Conservation (phyloP, 345 rosid genomes). For the Moricandia moricandioides region DNA sequence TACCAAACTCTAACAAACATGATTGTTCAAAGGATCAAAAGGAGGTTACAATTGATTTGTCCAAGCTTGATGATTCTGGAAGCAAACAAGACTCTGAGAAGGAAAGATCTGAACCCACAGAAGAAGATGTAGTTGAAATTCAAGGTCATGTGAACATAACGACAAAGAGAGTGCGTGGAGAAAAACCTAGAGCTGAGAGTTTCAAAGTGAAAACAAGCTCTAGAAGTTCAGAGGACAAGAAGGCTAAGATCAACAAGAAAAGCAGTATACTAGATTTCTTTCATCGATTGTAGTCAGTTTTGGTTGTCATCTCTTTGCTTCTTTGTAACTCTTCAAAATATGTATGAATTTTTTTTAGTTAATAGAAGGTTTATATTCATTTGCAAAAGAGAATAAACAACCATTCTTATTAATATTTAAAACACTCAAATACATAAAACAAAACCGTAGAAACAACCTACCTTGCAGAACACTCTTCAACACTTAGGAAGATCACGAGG, state of each 20-base stretch:
- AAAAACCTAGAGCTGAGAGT: constrained; percentile 31
- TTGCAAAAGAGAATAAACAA: background rate
- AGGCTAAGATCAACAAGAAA: constrained; percentile 25
- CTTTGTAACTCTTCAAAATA: background rate
- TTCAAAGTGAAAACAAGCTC: constrained; percentile 38
- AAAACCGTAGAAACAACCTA: background rate
- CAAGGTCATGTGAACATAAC: constrained; percentile 58
- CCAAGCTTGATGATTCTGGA: background rate
- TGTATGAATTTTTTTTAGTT: background rate
- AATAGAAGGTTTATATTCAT: background rate
- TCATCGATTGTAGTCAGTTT: background rate
- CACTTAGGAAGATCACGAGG: constrained; percentile 62
- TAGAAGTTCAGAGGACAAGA: constrained; percentile 36
- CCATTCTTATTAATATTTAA: background rate
- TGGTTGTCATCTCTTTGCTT: background rate
- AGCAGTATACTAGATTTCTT: constrained; percentile 30
- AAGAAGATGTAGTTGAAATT: constrained; percentile 30
- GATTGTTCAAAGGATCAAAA: background rate
- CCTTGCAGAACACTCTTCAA: constrained; percentile 9
- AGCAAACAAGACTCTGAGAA: background rate
- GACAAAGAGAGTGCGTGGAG: constrained; percentile 27
- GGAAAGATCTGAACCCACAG: background rate
- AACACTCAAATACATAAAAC: background rate
- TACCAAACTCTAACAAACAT: background rate
- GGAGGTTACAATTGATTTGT: background rate